A percentile compares a stretch with the other conserved stretches of the same genome.
These are phyloP conservation scores for Coriolopsis trogii DNA, from an alignment of 1,284 basidiomycete species.

Conservation along the genomic window DNA sequence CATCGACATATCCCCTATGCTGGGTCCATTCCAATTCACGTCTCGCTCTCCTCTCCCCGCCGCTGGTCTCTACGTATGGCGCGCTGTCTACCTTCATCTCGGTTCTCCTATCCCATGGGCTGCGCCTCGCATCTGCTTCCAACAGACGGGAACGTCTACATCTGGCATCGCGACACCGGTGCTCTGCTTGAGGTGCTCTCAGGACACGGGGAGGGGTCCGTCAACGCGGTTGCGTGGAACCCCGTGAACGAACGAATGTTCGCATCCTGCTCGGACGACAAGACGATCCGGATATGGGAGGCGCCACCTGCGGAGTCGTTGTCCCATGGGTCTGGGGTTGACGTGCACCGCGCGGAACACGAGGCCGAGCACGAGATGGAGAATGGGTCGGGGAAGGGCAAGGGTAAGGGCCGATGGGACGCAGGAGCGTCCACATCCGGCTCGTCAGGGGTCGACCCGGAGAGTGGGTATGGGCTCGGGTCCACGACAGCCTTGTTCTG, in stretches of 20 bases:
- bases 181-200: constrained; percentile 80
- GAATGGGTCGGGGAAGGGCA: constrained; percentile 71
- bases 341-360: constrained; percentile 17
- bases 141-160: constrained; percentile 86
- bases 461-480: constrained; percentile 19
- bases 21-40: too few species aligned
- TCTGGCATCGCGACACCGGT: constrained; percentile 93
- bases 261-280: constrained; percentile 91
- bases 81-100: constrained; percentile 5
- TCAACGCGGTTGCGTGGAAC: constrained; percentile 98
- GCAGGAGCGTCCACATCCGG: constrained; percentile 21
- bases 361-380: constrained; percentile 36
- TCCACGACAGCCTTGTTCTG: constrained; percentile 23
- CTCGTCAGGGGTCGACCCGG: constrained; percentile 4
- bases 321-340: constrained; percentile 1
- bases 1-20: neutral
- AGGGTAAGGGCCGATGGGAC: constrained; percentile 57
- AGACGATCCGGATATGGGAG: constrained; percentile 85
- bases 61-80: too few species aligned
- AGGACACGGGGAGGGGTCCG: constrained; percentile 86
- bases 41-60: too few species aligned
- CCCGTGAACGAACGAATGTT: constrained; percentile 87
- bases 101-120: neutral
- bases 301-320: constrained; percentile 45
- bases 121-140: neutral